These are phyloP conservation scores for Trichoderma asperelloides DNA, from an alignment of 495 filamentous ascomycete species.

Conservation along the genomic window DNA sequence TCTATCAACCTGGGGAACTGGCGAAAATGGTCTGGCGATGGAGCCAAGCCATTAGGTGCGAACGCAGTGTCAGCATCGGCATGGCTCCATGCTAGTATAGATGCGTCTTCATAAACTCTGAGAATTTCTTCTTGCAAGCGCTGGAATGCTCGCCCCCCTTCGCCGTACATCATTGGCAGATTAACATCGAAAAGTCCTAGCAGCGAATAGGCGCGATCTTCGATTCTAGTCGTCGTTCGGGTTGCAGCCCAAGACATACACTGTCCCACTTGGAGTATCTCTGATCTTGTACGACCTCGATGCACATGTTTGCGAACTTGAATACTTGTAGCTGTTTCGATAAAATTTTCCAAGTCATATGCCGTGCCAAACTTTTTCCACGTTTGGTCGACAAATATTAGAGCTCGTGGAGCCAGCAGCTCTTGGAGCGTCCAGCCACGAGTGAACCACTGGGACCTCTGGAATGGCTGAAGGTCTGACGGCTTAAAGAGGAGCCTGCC, in stretches of 20 bases:
- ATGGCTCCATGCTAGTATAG: neutral
- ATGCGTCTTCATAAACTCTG: neutral
- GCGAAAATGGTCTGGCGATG: neutral
- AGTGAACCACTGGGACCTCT: constrained; percentile 21
- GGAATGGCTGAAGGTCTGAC: constrained; percentile 13
- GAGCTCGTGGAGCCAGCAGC: constrained; percentile 22
- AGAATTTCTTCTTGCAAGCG: constrained; percentile 22
- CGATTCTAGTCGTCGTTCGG: constrained; percentile 21
- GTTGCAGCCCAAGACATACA: constrained; percentile 32
- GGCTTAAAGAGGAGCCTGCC: constrained; percentile 21
- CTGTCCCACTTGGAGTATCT: constrained; percentile 17
- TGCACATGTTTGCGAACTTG: constrained; percentile 13
- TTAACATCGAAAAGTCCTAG: constrained; percentile 36
- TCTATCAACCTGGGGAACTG: neutral
- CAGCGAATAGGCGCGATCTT: constrained; percentile 35
- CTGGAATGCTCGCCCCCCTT: constrained; percentile 22
- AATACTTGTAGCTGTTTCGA: constrained; percentile 27
- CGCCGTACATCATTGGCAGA: constrained; percentile 38
- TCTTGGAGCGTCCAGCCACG: constrained; percentile 29
- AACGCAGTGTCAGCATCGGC: neutral
- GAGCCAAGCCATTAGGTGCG: neutral
- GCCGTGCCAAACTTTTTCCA: constrained; percentile 26
- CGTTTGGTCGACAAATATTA: constrained; percentile 23
- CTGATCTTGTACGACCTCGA: neutral
- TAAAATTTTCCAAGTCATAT: constrained; percentile 12